Base-by-base conservation (phyloP, 345 rosid species). In the Alliaria petiolata region DNA sequence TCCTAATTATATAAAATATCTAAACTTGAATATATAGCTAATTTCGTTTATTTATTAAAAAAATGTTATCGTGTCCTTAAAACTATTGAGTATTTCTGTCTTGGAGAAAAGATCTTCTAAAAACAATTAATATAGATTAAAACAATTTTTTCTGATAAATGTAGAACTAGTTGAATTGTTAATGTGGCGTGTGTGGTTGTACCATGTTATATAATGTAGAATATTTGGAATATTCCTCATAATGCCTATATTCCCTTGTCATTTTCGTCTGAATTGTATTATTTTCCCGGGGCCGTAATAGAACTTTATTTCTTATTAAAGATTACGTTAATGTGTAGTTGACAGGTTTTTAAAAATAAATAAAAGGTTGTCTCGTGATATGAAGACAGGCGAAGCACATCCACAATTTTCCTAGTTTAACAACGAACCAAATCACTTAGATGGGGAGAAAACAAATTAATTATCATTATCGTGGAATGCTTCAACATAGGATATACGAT, bases 121-220 rank as follows among this genome's bases (percentile, higher is more conserved):
- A 42, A 14, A 31, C 44, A 44, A 16, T 26, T 5, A 4, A 15
- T 54, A 45, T 3, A 35, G 31, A 31, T 31, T 15, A 44, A 30
- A n/a, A n/a, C n/a, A 26, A 14, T 28, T 8, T n/a, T n/a, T 16
- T 44, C 15, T 14, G 50, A 15, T 51, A 30, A 22, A 51, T 20
- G 5, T 15, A 42, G 26, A 52, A 43, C 63, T 34, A 53, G 70
- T 62, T 51, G 69, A 54, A 69, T 62, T 25, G 43, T 62, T 44
- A 75, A 75, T 75, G 31, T 75, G 40, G 65, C 79, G 79, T 69
- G 58, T 62, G 75, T 62, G 34, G 58, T 62, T 53, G 79, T 75
- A 69, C 75, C 53, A 75, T 75, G 74, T 62, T 52, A 17, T 75
- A 61, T 52, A 75, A 43, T 75, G 51, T 75, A 68, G 62, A 69